phyloP scores from a whole-genome alignment of 139 green algal species.

The Chlamydomonas incerta region DNA sequence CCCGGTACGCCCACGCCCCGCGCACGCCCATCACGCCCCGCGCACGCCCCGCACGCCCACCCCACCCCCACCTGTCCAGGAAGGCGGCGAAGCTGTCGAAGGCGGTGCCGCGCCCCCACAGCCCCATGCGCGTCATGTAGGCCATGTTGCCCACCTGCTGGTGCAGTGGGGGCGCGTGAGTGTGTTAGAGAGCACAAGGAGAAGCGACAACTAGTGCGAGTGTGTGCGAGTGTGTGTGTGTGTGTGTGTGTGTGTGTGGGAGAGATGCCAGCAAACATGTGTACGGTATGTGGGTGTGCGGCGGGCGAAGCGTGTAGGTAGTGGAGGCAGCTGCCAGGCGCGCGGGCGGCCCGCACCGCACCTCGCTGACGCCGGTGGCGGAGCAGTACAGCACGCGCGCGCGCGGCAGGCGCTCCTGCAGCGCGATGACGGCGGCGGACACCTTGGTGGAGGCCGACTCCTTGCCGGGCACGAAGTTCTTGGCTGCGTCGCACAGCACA shows the following conservation, averaged over 20 bases:
- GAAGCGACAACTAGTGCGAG: neutral
- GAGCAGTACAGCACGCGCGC: conserved; percentile 88
- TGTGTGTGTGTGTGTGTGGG: no score
- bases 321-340: no score
- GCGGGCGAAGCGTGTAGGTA: no score
- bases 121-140: conserved; percentile 85
- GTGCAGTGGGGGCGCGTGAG: neutral
- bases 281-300: no score
- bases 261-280: no score
- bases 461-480: conserved; percentile 82
- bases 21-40: no score
- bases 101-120: conserved; percentile 78
- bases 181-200: neutral
- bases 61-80: conserved; percentile 56
- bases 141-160: conserved; percentile 80
- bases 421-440: conserved; percentile 73
- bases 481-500: no score
- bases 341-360: no score
- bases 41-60: neutral
- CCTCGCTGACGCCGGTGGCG: conserved; percentile 80
- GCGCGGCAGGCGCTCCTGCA: conserved; percentile 75
- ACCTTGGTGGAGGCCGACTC: conserved; percentile 82
- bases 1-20: no score
- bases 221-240: no score
- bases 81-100: conserved; percentile 76